Evolutionary conservation across 306 rosid genomes (phyloP), one percentile per base, ranked within the genome.

Genomic region (Sesbania bispinosa): DNA sequence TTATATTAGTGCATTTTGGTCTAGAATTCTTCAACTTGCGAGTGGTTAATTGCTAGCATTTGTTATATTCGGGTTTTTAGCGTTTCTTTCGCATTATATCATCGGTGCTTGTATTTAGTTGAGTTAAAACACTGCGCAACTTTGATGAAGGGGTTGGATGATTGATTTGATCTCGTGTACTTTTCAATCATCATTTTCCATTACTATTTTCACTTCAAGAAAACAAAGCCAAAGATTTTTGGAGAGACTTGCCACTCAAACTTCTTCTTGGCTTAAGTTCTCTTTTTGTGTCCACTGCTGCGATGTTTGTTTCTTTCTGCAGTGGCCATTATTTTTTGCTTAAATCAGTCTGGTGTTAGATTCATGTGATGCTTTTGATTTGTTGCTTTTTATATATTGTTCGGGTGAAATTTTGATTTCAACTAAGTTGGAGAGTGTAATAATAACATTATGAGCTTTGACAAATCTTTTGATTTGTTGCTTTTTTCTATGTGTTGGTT

Each of bases 151-250:
- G n/a, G n/a, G n/a, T n/a, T n/a, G n/a, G n/a, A n/a, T n/a, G n/a
- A n/a, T n/a, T n/a, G n/a, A n/a, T n/a, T n/a, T n/a, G n/a, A n/a
- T n/a, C n/a, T n/a, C n/a, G n/a, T n/a, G n/a, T n/a, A n/a, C n/a
- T n/a, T n/a, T n/a, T n/a, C n/a, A n/a, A n/a, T n/a, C n/a, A n/a
- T n/a, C n/a, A n/a, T n/a, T n/a, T n/a, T n/a, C n/a, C n/a, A n/a
- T 88, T 4, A 5, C 96, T 10, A 85, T 91, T 26, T 71, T 87
- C 55, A 86, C 85, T 7, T 87, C 93, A 0, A 60, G 84, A 20
- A 78, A 81, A 64, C 79, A 82, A n/a, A 39, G 83, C 75, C 23
- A 82, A 60, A 23, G 90, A 87, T 70, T 91, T 88, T 60, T 75
- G 68, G 0, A 41, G 10, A 3, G 79, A 52, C 26, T 43, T 88